Evolutionary conservation across 2,329 filamentous ascomycete species (phyloP).

Genomic region (Orbilia oligospora): DNA sequence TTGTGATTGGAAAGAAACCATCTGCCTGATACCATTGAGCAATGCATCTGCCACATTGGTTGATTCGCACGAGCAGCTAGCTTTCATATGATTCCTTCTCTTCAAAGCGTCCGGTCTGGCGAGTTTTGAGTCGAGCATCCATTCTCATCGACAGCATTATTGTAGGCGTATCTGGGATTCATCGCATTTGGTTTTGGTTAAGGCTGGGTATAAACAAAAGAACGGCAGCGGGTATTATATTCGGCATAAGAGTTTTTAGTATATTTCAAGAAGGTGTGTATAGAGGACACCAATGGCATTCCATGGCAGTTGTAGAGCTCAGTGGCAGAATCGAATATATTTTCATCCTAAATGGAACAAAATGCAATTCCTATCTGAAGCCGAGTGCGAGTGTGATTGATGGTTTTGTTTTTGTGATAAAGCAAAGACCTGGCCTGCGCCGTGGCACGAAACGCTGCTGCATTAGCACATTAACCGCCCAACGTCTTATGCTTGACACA

Average conservation of each 20-base stretch:
- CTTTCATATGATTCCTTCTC: constrained; percentile 28
- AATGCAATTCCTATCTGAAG: constrained; percentile 23
- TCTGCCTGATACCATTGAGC: constrained; percentile 20
- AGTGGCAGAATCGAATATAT: constrained; percentile 37
- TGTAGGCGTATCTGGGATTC: constrained; percentile 59
- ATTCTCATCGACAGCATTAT: constrained; percentile 44
- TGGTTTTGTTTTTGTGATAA: constrained; percentile 48
- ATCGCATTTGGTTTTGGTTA: constrained; percentile 50
- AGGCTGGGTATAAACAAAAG: constrained; percentile 42
- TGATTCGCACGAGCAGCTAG: constrained; percentile 37
- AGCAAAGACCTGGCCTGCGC: constrained; percentile 6
- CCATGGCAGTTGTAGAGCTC: constrained; percentile 34
- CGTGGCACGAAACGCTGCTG: constrained; percentile 13
- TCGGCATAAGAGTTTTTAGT: constrained; percentile 19
- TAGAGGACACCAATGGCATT: constrained; percentile 25
- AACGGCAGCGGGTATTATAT: constrained; percentile 31
- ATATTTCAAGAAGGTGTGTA: constrained; percentile 25
- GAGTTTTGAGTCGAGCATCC: constrained; percentile 49
- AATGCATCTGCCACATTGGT: constrained; percentile 19
- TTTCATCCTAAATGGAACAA: constrained; percentile 33
- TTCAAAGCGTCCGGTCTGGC: constrained; percentile 45
- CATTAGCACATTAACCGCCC: constrained; percentile 50
- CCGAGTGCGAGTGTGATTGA: constrained; percentile 25
- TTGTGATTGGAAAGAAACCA: constrained; percentile 57
- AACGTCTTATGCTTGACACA: constrained; percentile 41